Conservation (phyloP, 257 asterid species). For the Solanum peruvianum region DNA sequence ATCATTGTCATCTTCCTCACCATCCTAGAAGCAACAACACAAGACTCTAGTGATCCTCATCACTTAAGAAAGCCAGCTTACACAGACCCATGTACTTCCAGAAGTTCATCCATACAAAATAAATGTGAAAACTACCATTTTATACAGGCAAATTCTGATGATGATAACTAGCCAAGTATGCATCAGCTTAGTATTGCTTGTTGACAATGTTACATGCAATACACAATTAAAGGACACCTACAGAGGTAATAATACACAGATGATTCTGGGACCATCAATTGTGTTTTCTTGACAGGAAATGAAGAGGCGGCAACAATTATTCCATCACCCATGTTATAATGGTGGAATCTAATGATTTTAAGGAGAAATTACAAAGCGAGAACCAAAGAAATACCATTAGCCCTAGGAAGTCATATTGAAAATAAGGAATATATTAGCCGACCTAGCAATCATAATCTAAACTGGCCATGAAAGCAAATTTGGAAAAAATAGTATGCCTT, state of each 20-base stretch:
- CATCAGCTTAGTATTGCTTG: not conserved
- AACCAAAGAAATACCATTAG: not conserved
- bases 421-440: not conserved
- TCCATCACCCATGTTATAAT: not conserved
- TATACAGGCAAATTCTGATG: not conserved
- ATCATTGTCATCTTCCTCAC: constrained; percentile 60
- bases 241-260: not conserved
- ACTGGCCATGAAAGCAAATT: not conserved
- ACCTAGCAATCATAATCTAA: not conserved
- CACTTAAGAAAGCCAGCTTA: not conserved
- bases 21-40: constrained; percentile 48
- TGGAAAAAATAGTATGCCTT: not conserved
- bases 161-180: not conserved
- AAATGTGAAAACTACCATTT: not conserved
- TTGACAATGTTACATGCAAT: not conserved
- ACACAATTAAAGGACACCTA: not conserved
- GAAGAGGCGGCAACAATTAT: not conserved
- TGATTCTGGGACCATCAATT: not conserved
- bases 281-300: not conserved
- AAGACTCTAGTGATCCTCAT: not conserved
- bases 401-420: not conserved
- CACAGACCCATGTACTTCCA: not conserved
- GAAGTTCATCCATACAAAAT: not conserved
- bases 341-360: not conserved
- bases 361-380: not conserved